These are phyloP conservation scores for Rhodotorula babjevae DNA, from an alignment of 768 basidiomycete genomes.

Conservation along the genomic window DNA sequence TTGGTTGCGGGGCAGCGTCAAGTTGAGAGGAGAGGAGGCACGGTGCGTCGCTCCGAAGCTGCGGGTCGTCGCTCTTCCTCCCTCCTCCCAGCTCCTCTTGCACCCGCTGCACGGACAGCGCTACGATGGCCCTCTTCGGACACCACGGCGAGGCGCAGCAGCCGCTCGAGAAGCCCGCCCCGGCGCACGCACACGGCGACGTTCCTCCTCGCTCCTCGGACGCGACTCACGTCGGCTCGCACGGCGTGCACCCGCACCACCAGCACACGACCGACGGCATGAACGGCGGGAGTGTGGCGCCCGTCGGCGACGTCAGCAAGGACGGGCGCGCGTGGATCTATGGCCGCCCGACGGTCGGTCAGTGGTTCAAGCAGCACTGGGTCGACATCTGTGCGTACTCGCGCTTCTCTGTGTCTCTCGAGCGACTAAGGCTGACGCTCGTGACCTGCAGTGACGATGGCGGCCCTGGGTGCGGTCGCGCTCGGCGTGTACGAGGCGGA, in stretches of 20 bases:
- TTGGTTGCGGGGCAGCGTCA: not conserved
- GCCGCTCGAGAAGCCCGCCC: not conserved
- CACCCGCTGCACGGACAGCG: not conserved
- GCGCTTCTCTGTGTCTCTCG: not conserved
- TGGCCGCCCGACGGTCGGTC: slow-evolving; percentile 46
- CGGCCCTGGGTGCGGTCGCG: slow-evolving; percentile 55
- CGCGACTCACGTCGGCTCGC: not conserved
- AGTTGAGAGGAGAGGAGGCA: not conserved
- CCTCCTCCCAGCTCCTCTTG: not conserved
- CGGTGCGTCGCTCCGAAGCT: no score
- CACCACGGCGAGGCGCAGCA: not conserved
- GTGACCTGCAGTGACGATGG: slow-evolving; percentile 52
- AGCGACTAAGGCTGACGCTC: not conserved
- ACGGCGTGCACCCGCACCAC: not conserved
- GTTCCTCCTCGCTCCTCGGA: not conserved
- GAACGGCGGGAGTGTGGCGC: not conserved
- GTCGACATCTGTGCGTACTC: slow-evolving; percentile 49
- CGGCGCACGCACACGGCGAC: not conserved
- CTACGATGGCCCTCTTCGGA: not conserved
- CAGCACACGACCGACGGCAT: not conserved
- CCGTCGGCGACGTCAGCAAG: not conserved
- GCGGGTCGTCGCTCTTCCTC: no score
- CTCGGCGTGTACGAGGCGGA: slow-evolving; percentile 57
- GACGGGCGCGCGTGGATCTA: slow-evolving; percentile 14
- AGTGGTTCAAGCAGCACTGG: slow-evolving; percentile 54